phyloP scores from a whole-genome alignment of 345 rosid genomes.

The Populus tremula region DNA sequence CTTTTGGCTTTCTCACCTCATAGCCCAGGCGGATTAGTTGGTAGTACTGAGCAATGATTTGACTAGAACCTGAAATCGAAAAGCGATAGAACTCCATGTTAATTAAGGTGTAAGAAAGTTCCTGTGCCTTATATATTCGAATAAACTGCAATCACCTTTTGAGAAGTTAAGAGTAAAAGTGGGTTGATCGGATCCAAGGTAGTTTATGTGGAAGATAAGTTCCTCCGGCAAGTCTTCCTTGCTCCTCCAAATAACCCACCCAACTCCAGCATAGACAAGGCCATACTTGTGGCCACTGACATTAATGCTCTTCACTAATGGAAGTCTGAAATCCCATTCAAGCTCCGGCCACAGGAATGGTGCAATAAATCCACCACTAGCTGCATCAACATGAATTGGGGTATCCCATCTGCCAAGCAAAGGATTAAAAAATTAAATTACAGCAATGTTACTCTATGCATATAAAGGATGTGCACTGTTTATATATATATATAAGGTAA shows the following conservation, averaged over 20 bases:
- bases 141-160: slow-evolving; percentile 43
- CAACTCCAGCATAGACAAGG: slow-evolving; percentile 89
- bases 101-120: neutral
- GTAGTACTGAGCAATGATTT: slow-evolving; percentile 87
- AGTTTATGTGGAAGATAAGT: slow-evolving; percentile 89
- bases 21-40: slow-evolving; percentile 81
- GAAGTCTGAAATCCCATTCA: slow-evolving; percentile 91
- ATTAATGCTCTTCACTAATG: slow-evolving; percentile 82
- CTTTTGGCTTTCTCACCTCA: slow-evolving; percentile 50
- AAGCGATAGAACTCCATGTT: neutral
- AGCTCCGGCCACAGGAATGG: slow-evolving; percentile 88
- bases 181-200: slow-evolving; percentile 92
- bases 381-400: slow-evolving; percentile 94
- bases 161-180: slow-evolving; percentile 97
- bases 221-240: slow-evolving; percentile 85
- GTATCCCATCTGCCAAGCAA: slow-evolving; percentile 68
- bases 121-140: neutral
- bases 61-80: slow-evolving; percentile 56
- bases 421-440: neutral
- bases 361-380: slow-evolving; percentile 95
- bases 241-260: slow-evolving; percentile 92
- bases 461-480: neutral
- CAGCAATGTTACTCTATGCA: neutral
- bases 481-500: too few relatives aligned
- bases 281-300: slow-evolving; percentile 95